Conservation (phyloP, 2,329 filamentous ascomycete species). For the Exophiala calicioides region DNA sequence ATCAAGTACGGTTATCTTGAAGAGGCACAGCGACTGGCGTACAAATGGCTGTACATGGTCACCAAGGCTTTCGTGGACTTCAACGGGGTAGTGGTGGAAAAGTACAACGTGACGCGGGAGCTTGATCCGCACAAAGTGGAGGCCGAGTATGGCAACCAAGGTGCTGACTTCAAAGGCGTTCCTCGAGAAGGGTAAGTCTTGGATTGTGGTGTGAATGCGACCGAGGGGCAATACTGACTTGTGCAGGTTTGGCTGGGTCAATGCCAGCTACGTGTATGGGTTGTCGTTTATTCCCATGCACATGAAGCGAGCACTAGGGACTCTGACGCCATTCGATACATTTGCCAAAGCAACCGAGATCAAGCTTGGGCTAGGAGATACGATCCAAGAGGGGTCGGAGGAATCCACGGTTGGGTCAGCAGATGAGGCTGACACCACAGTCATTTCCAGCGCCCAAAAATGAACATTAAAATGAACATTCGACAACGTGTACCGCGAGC, state of each 20-base stretch:
- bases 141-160: constrained; percentile 97
- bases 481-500: background rate
- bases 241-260: constrained; percentile 98
- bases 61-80: constrained; percentile 98
- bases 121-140: constrained; percentile 91
- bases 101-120: constrained; percentile 92
- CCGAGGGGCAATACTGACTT: background rate
- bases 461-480: background rate
- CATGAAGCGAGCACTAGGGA: constrained; percentile 84
- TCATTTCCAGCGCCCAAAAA: constrained; percentile 14
- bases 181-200: constrained; percentile 85
- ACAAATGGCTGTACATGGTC: constrained; percentile 98
- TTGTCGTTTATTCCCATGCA: constrained; percentile 85
- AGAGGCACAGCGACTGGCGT: constrained; percentile 84
- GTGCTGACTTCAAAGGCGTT: constrained; percentile 90
- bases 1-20: constrained; percentile 88
- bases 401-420: constrained; percentile 23
- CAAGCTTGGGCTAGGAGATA: constrained; percentile 25
- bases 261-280: constrained; percentile 94
- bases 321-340: constrained; percentile 81
- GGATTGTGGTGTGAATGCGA: no score
- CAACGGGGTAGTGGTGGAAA: constrained; percentile 97
- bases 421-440: constrained; percentile 17
- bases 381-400: constrained; percentile 27
- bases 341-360: constrained; percentile 66